phyloP scores from a whole-genome alignment of 1,284 basidiomycete species.

The Pseudomicrostroma phylloplanum region DNA sequence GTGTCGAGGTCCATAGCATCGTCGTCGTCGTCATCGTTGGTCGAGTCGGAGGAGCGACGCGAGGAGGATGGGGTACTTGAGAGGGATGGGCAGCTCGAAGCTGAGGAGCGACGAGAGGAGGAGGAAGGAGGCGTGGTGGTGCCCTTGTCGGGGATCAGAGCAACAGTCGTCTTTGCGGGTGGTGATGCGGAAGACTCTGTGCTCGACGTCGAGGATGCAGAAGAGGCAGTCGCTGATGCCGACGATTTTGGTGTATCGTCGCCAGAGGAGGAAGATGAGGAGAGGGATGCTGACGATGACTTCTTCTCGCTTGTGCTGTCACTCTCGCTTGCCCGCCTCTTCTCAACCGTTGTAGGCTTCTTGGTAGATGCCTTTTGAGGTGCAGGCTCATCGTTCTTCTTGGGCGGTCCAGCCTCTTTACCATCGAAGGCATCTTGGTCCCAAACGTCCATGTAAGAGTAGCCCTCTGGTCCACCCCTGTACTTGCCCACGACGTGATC shows the following conservation, averaged over 20 bases:
- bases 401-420: not conserved
- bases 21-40: not conserved
- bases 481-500: constrained; percentile 18
- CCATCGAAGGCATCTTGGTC: not conserved
- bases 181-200: too few relatives aligned
- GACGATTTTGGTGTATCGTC: too few relatives aligned
- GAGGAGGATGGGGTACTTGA: not conserved
- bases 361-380: not conserved
- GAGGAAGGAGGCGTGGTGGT: too few relatives aligned
- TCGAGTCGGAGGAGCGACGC: not conserved
- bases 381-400: constrained; percentile 1
- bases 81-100: not conserved
- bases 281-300: not conserved
- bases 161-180: too few relatives aligned
- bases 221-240: too few relatives aligned
- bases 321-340: not conserved
- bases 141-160: too few relatives aligned
- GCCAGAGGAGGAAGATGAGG: too few relatives aligned
- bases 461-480: constrained; percentile 19
- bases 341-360: not conserved
- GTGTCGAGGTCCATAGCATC: not conserved
- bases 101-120: not conserved
- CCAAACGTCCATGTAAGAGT: constrained; percentile 10
- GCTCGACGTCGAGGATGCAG: too few relatives aligned
- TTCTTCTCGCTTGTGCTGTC: not conserved